phyloP scores from a whole-genome alignment of 768 basidiomycete species.

The Pseudohyphozyma bogoriensis region DNA sequence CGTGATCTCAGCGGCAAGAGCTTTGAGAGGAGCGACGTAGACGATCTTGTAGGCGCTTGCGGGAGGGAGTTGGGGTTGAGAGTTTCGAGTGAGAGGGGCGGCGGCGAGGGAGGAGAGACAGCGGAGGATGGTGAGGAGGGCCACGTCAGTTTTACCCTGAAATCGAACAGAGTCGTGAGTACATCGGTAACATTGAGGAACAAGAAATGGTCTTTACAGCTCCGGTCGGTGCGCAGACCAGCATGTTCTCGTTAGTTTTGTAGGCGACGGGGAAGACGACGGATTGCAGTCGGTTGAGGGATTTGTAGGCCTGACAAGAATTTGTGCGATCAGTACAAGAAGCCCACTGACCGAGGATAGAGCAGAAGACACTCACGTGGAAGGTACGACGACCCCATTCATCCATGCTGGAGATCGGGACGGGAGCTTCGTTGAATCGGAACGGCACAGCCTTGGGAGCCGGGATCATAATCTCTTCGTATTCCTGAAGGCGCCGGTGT shows the following conservation, averaged over 20 bases:
- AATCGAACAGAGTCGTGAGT: background rate
- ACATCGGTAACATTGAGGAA: background rate
- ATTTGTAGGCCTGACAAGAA: constrained; percentile 64
- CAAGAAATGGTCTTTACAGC: constrained; percentile 64
- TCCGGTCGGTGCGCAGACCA: constrained; percentile 94
- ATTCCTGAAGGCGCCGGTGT: constrained; percentile 48
- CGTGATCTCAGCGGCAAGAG: constrained; percentile 87
- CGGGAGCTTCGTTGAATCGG: constrained; percentile 56
- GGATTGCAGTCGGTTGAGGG: constrained; percentile 87
- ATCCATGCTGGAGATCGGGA: constrained; percentile 64
- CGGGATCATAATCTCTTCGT: constrained; percentile 81
- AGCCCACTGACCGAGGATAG: background rate
- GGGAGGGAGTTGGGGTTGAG: constrained; percentile 17
- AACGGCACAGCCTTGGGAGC: constrained; percentile 71
- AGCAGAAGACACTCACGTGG: constrained; percentile 47
- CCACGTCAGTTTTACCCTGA: constrained; percentile 98
- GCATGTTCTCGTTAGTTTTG: constrained; percentile 88
- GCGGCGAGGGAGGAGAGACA: constrained; percentile 15
- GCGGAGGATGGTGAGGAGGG: constrained; percentile 83
- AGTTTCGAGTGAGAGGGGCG: constrained; percentile 1
- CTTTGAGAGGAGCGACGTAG: constrained; percentile 99
- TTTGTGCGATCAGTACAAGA: too few species aligned
- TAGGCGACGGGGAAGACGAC: constrained; percentile 90
- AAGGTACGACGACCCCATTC: constrained; percentile 70
- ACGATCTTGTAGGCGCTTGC: constrained; percentile 82